Evolutionary conservation across 2,329 filamentous ascomycete species (phyloP), one percentile per base, ranked within the genome.

Genomic region (Fusarium metavorans): DNA sequence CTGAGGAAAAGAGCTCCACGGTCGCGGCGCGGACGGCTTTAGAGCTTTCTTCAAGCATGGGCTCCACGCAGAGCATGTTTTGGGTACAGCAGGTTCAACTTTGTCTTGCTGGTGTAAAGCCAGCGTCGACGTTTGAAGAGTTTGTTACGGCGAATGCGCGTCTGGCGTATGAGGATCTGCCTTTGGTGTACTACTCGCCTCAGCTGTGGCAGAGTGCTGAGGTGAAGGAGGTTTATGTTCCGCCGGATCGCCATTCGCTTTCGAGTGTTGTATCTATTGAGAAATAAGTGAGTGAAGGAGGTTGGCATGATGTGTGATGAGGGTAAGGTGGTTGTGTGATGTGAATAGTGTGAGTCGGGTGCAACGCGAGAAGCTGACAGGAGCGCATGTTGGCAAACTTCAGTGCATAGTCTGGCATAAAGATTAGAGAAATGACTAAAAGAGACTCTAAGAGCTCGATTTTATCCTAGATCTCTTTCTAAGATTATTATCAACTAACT

Each of bases 51-150:
- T 10, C 43, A 0, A 41, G 60, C 7, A n/a, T 74, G 2, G 77
- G 78, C 0, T 58, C 72, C 13, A 81, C 80, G 0, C 75, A 77
- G 52, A 70, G 74, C 16, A 73, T 76, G 63, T 82, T 82, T 23
- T 82, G 80, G 80, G 74, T 77, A 0, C 79, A 76, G 62, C 73
- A 79, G 35, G 69, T 79, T 1, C 71, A 79, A 11, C 48, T 71
- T 2, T 71, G 60, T 39, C 14, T 79, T 61, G 58, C 72, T 18
- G 39, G 65, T 0, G 27, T 13, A 13, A 64, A 37, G 5, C 37
- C 9, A 0, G 6, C n/a, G 1, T 8, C 16, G 20, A 14, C 16
- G 0, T 80, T 82, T 70, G 74, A 76, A 0, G 71, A 72, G 9
- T 80, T 81, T 57, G 59, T 80, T 0, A 69, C n/a, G 0, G 50